Conservation (phyloP, 176 grass and related monocot genomes). For the Carex scoparia region DNA sequence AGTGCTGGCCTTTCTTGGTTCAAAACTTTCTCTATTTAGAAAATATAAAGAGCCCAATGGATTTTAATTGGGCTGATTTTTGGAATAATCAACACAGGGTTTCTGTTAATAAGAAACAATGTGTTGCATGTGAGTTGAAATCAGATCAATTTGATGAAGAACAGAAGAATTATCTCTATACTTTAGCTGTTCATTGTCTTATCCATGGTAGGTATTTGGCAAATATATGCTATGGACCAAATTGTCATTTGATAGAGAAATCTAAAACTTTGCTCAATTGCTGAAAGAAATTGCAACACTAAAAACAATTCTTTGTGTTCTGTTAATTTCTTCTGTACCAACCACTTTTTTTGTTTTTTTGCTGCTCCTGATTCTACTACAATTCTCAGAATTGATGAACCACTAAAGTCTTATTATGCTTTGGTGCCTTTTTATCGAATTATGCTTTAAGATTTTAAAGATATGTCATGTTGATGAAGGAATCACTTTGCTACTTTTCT, state of each 20-base stretch:
- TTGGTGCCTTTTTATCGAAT: not conserved
- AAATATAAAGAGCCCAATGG: conserved; percentile 59
- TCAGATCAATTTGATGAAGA: conserved; percentile 12
- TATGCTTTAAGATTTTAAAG: conserved; percentile 8
- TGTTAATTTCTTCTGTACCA: not conserved
- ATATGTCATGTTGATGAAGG: not conserved
- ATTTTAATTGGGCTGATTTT: conserved; percentile 46
- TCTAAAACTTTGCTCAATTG: conserved; percentile 46
- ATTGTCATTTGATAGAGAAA: conserved; percentile 39
- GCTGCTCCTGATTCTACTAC: not conserved
- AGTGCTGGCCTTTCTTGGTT: conserved; percentile 62
- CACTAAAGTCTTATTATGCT: not conserved
- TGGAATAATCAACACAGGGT: conserved; percentile 18
- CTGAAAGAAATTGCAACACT: not conserved
- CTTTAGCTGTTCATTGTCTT: conserved; percentile 60
- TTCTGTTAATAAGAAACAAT: conserved; percentile 22
- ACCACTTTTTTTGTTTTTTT: not conserved
- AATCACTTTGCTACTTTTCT: not conserved
- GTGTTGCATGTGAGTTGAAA: conserved; percentile 23
- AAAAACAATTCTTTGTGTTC: not conserved
- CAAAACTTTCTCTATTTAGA: conserved; percentile 39
- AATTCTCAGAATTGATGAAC: not conserved
- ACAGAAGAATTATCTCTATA: conserved; percentile 36
- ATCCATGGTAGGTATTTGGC: conserved; percentile 61
- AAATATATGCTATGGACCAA: conserved; percentile 59